Evolutionary conservation across 495 filamentous ascomycete species (phyloP), one percentile per base, ranked within the genome.

Genomic region (Bathelium albidoporum): DNA sequence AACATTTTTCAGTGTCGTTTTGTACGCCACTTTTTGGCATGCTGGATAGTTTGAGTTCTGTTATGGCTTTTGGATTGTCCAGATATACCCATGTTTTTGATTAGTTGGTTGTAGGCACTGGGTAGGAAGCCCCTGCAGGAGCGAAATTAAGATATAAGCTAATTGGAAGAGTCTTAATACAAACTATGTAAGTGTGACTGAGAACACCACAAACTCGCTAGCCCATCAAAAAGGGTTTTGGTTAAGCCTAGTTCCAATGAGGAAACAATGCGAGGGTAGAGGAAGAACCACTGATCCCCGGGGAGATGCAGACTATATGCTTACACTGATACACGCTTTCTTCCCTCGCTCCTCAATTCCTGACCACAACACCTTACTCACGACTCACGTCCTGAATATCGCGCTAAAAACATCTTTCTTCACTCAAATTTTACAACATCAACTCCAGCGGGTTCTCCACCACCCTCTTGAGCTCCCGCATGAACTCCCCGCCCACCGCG

Each of bases 391-490:
- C 34, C 14, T 39, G n/a, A n/a, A n/a, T 29, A 32, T 59, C 55
- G 7, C 32, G 31, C 12, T 29, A 31, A 18, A 4, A 20, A 18
- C 55, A 52, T 4, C n/a, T 26, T 36, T 60, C 61, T 32, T n/a
- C n/a, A n/a, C n/a, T n/a, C n/a, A 39, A 39, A 44, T 12, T 28
- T 60, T 87, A 99, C 73, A 99, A 82, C 71, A 97, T 79, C 68
- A 99, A 80, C 78, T 96, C 91, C 62, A 99, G 80, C 59, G 95
- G 95, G 81, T 94, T 96, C 85, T 99, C 95, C 36, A 97, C 81
- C 60, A 92, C 87, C 84, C 91, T 92, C 87, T 97, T 97, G 76
- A 99, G 80, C 82, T 95, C 95, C 75, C 83, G 82, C 77, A 99
- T 90, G 87, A 92, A 99, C 77, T 99, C 95, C 32, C 87, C 95